Conservation (phyloP, 2,329 filamentous ascomycete species). For the Penicillium sp. region DNA sequence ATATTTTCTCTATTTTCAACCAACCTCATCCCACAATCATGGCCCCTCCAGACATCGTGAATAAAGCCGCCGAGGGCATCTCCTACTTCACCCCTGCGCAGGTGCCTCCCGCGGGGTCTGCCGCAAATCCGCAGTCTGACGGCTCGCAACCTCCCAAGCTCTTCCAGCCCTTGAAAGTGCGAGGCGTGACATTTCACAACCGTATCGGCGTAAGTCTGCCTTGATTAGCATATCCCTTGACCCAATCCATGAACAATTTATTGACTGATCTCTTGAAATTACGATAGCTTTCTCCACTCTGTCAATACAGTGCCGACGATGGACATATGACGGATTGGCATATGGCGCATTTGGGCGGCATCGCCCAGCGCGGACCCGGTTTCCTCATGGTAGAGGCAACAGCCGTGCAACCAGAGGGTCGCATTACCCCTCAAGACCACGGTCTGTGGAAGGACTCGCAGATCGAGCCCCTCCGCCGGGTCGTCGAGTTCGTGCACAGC, state of each 20-base stretch:
- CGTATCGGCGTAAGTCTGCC: slow-evolving; percentile 61
- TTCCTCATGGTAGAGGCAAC: slow-evolving; percentile 81
- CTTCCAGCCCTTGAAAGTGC: slow-evolving; percentile 63
- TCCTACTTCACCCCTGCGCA: slow-evolving; percentile 52
- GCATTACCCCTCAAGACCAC: slow-evolving; percentile 70
- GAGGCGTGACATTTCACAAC: slow-evolving; percentile 69
- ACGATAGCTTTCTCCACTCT: slow-evolving; percentile 62
- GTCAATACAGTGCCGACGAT: slow-evolving; percentile 70
- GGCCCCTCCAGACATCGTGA: slow-evolving; percentile 39
- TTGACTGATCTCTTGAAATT: neutral
- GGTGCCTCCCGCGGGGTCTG: slow-evolving; percentile 44
- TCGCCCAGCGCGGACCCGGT: slow-evolving; percentile 75
- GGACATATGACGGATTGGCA: slow-evolving; percentile 83
- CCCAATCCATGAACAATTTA: neutral
- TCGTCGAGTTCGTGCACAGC: slow-evolving; percentile 79
- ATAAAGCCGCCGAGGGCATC: slow-evolving; percentile 48
- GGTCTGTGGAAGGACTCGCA: slow-evolving; percentile 85
- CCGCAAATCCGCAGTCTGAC: slow-evolving; percentile 49
- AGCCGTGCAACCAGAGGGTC: slow-evolving; percentile 73
- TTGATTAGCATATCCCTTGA: neutral
- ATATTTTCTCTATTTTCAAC: too few species aligned
- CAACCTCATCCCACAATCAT: neutral
- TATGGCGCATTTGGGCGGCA: slow-evolving; percentile 79
- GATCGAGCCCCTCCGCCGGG: slow-evolving; percentile 68
- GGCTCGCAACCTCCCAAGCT: slow-evolving; percentile 59